Conservation (phyloP, 441 rosid genomes). For the Croton setiger region DNA sequence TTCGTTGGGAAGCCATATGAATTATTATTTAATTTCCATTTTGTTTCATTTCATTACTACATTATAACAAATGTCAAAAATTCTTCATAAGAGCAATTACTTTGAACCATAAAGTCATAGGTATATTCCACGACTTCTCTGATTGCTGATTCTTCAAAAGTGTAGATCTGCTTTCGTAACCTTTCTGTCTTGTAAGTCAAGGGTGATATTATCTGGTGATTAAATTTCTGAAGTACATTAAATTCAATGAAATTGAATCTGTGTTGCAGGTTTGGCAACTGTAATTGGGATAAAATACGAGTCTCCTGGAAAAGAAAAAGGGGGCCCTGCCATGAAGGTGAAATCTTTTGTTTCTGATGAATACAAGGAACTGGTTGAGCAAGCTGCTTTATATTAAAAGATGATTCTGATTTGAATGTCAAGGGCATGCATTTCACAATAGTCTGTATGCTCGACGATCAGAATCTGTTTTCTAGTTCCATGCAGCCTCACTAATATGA, state of each 20-base stretch:
- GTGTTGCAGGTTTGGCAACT: slow-evolving; percentile 55
- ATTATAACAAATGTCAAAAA: background rate
- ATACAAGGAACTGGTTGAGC: slow-evolving; percentile 59
- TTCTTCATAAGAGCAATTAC: background rate
- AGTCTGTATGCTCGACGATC: too few species aligned
- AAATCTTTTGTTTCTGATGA: slow-evolving; percentile 70
- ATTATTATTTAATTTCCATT: too few species aligned
- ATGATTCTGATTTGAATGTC: too few species aligned
- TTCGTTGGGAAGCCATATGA: too few species aligned
- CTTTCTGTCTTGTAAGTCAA: background rate
- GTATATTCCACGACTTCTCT: background rate
- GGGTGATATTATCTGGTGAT: background rate
- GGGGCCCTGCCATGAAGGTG: slow-evolving; percentile 46
- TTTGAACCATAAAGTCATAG: background rate
- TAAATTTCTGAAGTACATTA: background rate
- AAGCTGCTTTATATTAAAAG: slow-evolving; percentile 49
- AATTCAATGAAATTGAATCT: slow-evolving; percentile 4
- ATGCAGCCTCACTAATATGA: too few species aligned
- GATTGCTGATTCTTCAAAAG: background rate
- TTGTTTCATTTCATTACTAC: too few species aligned
- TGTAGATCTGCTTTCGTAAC: background rate
- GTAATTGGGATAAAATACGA: slow-evolving; percentile 70
- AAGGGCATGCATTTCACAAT: too few species aligned
- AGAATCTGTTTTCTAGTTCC: too few species aligned
- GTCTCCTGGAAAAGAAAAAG: slow-evolving; percentile 48